Evolutionary conservation across 192 early-diverging fungal species (phyloP), one percentile per base, ranked within the genome.

Genomic region (Linnemannia elongata): DNA sequence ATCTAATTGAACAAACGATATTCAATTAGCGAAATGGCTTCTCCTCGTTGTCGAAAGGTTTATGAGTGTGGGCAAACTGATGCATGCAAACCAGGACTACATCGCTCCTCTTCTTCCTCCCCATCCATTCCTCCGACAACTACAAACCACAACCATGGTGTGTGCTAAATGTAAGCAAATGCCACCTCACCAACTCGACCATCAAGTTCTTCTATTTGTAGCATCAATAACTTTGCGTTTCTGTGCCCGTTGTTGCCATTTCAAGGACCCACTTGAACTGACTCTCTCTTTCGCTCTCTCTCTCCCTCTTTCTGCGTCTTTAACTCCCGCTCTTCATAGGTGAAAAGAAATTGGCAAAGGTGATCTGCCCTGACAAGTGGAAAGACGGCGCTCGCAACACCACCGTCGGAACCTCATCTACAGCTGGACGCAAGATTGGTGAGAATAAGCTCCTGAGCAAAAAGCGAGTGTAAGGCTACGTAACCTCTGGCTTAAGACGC

Each of bases 291-390:
- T 71, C 68, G 54, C 10, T n/a, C 36, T 75, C 3, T 30, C 38
- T 71, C 41, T 22, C 66, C 49, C n/a, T n/a, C 33, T 1, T n/a
- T 41, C 52, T 20, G 22, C 69, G 27, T 55, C 52, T 72, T 42
- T 36, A 79, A 66, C 27, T 30, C 60, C 60, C 60, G 27, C 69
- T 63, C 38, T 22, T 42, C 24, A 33, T 39, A 89, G 87, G 91
- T 63, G 93, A 94, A 89, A 94, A 94, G 88, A 94, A 94, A 60
- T 70, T 94, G 54, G 68, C 88, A 39, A 92, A 90, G 77, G 89
- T 94, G 36, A 91, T 91, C 75, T 89, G 88, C 39, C 91, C 93
- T 38, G 93, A 94, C 75, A 94, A 92, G 55, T 94, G 93, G 93
- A 94, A 94, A 33, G 93, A 92, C 42, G 93, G 93, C 8, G 91